Evolutionary conservation across 2,329 filamentous ascomycete species (phyloP), one percentile per base, ranked within the genome.

Genomic region (Alternaria angustiovoidea): DNA sequence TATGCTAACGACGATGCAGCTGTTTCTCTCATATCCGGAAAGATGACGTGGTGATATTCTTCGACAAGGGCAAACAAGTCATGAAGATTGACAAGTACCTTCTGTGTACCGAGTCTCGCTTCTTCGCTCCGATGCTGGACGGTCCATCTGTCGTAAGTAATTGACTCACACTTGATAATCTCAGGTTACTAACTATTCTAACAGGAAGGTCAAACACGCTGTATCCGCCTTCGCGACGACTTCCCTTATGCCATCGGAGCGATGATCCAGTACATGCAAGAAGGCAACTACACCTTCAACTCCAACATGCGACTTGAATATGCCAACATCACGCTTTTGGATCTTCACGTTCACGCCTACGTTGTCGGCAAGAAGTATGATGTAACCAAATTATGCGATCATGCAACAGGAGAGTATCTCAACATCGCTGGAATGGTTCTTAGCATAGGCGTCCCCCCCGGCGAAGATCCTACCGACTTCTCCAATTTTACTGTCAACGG

Each of bases 291-390:
- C 55, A 22, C 42, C n/a, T 62, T 70, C 61, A 59, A 67, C 22
- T 43, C 57, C 20, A 36, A 28, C 8, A 52, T 62, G 47, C 14
- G 41, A 18, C 18, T 22, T 5, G 18, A 65, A 14, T 61, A 63
- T 30, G 66, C 67, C 7, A 42, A 58, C 24, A 61, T 70, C 39
- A 72, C 68, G 7, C 52, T 66, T 34, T 63, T 72, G 2, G 72
- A 75, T 49, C 57, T 69, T 1, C 68, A 74, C 49, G 41, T 74
- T 16, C 72, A 73, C 39, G 59, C 60, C n/a, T 74, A 74, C 61
- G 38, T 69, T 28, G 49, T 62, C 5, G 67, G 64, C 11, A 54
- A 18, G 41, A 73, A 72, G 41, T 75, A 75, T 52, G 39, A 55
- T 4, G 20, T 74, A 9, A 34, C 54, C 6, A 24, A 36, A 5